Evolutionary conservation across 805 yeast species (phyloP).

Genomic region (Wickerhamomyces hampshirensis): DNA sequence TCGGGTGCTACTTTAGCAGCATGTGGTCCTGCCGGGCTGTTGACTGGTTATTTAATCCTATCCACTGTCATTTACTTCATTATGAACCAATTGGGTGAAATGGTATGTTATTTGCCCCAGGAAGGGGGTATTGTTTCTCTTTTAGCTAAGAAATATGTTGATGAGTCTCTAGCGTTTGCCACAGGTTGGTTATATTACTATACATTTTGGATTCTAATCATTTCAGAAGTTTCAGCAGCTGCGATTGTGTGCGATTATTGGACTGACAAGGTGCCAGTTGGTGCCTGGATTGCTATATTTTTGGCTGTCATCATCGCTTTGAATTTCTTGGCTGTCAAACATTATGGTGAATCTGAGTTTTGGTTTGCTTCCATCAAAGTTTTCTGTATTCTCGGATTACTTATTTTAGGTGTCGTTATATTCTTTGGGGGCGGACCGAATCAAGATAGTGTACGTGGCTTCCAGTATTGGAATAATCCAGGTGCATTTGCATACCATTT

Average conservation of each 20-base stretch:
- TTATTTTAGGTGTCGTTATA: conserved; percentile 50
- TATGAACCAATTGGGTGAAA: conserved; percentile 62
- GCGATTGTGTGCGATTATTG: conserved; percentile 48
- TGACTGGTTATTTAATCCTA: conserved; percentile 58
- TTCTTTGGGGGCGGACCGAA: conserved; percentile 66
- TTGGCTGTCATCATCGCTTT: conserved; percentile 39
- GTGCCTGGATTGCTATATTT: conserved; percentile 58
- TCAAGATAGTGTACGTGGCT: conserved; percentile 49
- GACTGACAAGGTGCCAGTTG: conserved; percentile 56
- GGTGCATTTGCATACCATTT: conserved; percentile 50
- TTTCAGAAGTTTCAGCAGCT: conserved; percentile 53
- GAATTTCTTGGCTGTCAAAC: conserved; percentile 54
- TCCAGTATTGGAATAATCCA: conserved; percentile 61
- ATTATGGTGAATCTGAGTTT: conserved; percentile 56
- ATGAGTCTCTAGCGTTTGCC: conserved; percentile 25
- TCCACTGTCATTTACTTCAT: conserved; percentile 62
- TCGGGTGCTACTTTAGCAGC: conserved; percentile 55
- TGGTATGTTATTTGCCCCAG: conserved; percentile 57
- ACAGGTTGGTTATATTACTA: conserved; percentile 27
- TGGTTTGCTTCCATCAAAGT: conserved; percentile 62
- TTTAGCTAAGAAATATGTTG: conserved; percentile 50
- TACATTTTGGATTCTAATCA: conserved; percentile 21
- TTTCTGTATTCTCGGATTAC: conserved; percentile 57
- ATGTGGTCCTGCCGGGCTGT: conserved; percentile 71
- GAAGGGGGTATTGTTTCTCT: conserved; percentile 63